These are phyloP conservation scores for Lichenothelia convexa DNA, from an alignment of 495 filamentous ascomycete species.

Conservation along the genomic window DNA sequence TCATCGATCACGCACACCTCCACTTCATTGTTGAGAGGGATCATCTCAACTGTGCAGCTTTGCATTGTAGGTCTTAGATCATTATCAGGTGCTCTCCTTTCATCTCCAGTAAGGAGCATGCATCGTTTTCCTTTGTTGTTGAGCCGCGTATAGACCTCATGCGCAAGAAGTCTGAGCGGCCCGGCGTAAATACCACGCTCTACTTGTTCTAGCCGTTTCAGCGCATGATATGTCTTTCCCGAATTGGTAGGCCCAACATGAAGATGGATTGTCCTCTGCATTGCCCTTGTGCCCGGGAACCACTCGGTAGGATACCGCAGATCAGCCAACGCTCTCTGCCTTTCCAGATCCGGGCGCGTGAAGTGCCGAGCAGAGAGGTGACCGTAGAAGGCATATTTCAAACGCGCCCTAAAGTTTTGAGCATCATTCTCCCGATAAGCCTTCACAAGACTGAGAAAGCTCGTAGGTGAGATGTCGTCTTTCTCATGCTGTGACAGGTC, in stretches of 20 bases:
- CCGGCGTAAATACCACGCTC: conserved; percentile 76
- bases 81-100: conserved; percentile 39
- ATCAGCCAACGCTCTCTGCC: conserved; percentile 55
- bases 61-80: conserved; percentile 30
- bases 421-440: conserved; percentile 1
- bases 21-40: conserved; percentile 44
- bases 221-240: conserved; percentile 89
- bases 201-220: conserved; percentile 65
- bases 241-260: conserved; percentile 98
- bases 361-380: conserved; percentile 28
- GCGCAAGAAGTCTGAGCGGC: conserved; percentile 74
- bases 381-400: conserved; percentile 42
- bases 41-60: conserved; percentile 96
- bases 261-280: conserved; percentile 70
- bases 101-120: conserved; percentile 81
- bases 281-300: conserved; percentile 63
- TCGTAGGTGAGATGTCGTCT: too few relatives aligned
- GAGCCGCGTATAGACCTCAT: conserved; percentile 79
- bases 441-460: conserved; percentile 2
- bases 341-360: conserved; percentile 28
- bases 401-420: conserved; percentile 22
- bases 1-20: conserved; percentile 96
- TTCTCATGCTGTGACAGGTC: too few relatives aligned
- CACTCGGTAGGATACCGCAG: conserved; percentile 74
- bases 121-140: conserved; percentile 53